Conservation (phyloP, 331 rosid species). For the Phaseolus coccineus region DNA sequence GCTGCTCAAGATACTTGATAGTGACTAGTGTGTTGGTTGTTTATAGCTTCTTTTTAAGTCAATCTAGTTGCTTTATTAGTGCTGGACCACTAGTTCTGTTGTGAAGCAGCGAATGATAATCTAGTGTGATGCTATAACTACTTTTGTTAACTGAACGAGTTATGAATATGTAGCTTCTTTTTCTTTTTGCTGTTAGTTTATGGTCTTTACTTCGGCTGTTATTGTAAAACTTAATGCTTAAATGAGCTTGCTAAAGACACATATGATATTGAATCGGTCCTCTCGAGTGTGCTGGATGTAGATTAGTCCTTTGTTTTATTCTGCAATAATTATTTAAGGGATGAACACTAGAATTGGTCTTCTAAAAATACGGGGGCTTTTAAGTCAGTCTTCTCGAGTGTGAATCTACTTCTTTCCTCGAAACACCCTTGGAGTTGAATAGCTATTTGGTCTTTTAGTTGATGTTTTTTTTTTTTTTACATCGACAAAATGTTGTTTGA, state of each 20-base stretch:
- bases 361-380: neutral
- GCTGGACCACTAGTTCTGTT: neutral
- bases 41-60: neutral
- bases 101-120: slow-evolving; percentile 23
- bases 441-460: neutral
- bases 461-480: neutral
- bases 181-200: neutral
- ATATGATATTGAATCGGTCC: neutral
- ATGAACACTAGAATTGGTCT: neutral
- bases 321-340: neutral
- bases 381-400: slow-evolving; percentile 10
- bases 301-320: neutral
- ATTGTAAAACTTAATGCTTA: neutral
- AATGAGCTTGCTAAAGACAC: neutral
- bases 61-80: slow-evolving; percentile 15
- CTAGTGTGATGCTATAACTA: neutral
- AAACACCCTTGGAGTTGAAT: neutral
- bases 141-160: neutral
- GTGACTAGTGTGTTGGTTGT: neutral
- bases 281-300: neutral
- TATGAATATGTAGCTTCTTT: neutral
- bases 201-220: neutral
- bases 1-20: neutral
- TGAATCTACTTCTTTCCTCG: neutral
- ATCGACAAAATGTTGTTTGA: neutral